A percentile compares a stretch with the other conserved stretches of the same genome.
Evolutionary conservation across 768 basidiomycete species (phyloP).

Genomic region (Mycena leptocephala): DNA sequence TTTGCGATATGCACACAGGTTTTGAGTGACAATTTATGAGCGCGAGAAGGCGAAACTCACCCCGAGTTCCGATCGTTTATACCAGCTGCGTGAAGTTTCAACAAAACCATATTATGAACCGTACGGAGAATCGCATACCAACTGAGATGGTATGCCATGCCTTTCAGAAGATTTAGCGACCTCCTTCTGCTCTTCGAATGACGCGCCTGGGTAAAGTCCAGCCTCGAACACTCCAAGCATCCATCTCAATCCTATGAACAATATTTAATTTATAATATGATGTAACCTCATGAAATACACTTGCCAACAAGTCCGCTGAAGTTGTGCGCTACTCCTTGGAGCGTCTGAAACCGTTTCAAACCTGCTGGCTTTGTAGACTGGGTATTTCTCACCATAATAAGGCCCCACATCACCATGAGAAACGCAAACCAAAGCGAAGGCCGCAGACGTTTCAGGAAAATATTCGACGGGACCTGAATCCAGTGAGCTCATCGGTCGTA

Average conservation of each 20-base stretch:
- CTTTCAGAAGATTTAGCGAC: background rate
- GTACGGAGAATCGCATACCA: conserved; percentile 11
- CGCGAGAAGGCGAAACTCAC: conserved; percentile 45
- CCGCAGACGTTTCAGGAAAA: conserved; percentile 71
- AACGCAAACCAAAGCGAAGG: conserved; percentile 79
- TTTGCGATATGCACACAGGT: too few relatives aligned
- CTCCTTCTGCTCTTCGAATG: too few relatives aligned
- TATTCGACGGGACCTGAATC: conserved; percentile 52
- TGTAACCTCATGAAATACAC: conserved; percentile 42
- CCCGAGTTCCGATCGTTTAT: conserved; percentile 84
- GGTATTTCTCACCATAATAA: conserved; percentile 58
- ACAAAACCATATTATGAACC: too few relatives aligned
- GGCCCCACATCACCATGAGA: conserved; percentile 66
- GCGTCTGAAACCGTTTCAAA: conserved; percentile 55
- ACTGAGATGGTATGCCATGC: conserved; percentile 34
- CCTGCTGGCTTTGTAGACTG: background rate
- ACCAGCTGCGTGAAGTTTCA: too few relatives aligned
- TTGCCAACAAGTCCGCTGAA: conserved; percentile 75
- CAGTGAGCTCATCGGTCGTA: background rate
- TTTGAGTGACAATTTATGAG: too few relatives aligned
- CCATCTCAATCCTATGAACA: conserved; percentile 72
- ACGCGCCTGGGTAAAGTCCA: conserved; percentile 67
- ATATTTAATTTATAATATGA: too few relatives aligned
- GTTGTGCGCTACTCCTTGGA: conserved; percentile 74
- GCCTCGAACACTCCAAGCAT: conserved; percentile 79